These are phyloP conservation scores for Volvox carteri DNA, from an alignment of 163 green algal species.

Conservation along the genomic window DNA sequence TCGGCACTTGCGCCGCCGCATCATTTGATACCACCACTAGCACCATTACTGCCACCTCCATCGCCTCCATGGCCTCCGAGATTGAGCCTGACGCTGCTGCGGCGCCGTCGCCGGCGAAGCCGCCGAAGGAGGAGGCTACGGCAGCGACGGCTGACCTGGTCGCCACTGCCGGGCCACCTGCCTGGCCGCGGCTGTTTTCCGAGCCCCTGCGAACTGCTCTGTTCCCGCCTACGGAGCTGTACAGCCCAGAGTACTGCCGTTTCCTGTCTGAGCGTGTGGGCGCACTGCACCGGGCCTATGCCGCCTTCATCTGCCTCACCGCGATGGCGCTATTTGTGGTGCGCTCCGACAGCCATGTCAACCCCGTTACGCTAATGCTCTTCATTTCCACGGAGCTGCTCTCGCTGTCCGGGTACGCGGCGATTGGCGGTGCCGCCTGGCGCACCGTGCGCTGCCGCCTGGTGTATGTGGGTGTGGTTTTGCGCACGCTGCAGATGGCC, in stretches of 20 bases:
- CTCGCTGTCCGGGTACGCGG: not conserved
- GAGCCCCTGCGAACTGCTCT: not conserved
- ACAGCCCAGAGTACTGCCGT: not conserved
- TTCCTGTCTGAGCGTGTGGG: conserved; percentile 13
- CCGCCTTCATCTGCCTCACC: conserved; percentile 1
- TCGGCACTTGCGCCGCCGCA: not conserved
- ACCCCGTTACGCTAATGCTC: not conserved
- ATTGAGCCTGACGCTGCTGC: not conserved
- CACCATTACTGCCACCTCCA: not conserved
- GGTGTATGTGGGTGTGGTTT: conserved; percentile 15
- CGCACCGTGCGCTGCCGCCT: not conserved
- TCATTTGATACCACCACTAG: not conserved
- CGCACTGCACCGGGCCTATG: conserved; percentile 3
- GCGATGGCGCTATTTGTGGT: not conserved
- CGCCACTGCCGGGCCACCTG: not conserved
- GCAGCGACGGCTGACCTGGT: not conserved
- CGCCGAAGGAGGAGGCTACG: not conserved
- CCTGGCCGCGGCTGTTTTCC: not conserved
- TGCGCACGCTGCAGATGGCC: conserved; percentile 34
- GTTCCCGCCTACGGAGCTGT: conserved; percentile 6
- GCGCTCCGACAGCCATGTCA: not conserved
- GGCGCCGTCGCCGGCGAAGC: no score
- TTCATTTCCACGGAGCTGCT: conserved; percentile 20
- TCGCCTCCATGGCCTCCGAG: not conserved
- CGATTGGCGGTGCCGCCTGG: not conserved